Base-by-base conservation (phyloP, 2,329 filamentous ascomycete genomes). In the Pseudodiploospora longispora region DNA sequence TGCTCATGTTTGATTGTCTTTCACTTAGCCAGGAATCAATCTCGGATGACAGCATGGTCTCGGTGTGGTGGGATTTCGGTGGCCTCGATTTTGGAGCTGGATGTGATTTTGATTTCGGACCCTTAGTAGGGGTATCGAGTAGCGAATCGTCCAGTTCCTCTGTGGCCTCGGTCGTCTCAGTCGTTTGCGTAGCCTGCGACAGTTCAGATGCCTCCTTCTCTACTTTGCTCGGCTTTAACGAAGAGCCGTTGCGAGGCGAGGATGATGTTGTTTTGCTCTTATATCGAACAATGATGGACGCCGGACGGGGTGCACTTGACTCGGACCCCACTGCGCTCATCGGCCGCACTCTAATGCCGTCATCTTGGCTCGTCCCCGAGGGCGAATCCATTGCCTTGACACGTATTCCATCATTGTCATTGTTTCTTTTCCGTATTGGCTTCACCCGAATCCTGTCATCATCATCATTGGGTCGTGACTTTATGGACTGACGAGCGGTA, bases 361-460 rank as follows among this genome's bases (percentile, higher is more conserved):
- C 59, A 30, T 61, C 56, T 8, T 54, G 48, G 6, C 44, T 40
- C 30, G 36, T 10, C 7, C 45, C 33, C 10, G 52, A 44, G n/a
- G 40, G 19, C 3, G 19, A 19, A 19, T 19, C 19, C 19, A 34
- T 9, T 34, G 61, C 52, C 31, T 45, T 59, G 10, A 65, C 57
- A 6, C 63, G 59, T 12, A 65, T 63, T 1, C 62, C 63, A 43
- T 65, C 60, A 36, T 66, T 59, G 37, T 48, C 59, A 19, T 58
- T 55, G 8, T 47, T 39, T 42, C 52, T 59, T 40, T 61, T 64
- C 32, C 58, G 52, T 19, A 66, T 52, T 3, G 73, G 68, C 7
- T 53, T 66, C 19, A 75, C 64, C 19, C 71, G 64, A 34, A 71
- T 71, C 19, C 19, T 19, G 2, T 69, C 69, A 46, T 71, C 66